Base-by-base conservation (phyloP, 164 flowering plant genomes). In the Vitis cinerea region DNA sequence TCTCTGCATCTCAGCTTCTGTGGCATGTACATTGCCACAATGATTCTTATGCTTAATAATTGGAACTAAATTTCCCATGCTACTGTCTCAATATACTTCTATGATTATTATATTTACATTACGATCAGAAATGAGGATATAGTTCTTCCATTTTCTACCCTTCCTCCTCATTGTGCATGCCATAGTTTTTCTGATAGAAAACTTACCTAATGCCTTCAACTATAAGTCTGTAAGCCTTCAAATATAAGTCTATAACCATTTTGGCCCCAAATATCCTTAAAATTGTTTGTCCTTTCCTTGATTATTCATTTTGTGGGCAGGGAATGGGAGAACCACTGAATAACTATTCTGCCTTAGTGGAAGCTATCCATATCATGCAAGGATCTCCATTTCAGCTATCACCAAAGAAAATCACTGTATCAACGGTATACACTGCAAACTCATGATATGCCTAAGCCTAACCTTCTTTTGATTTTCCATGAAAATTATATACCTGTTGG, bases 271-370 rank as follows among this genome's bases (percentile, higher is more conserved):
- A 14, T 29, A 14, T 58, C 2, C 9, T 11, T 31, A 16, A 60
- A 52, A 37, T 67, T 63, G 23, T 1, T 0, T 37, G 14, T 13
- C 15, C 48, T 11, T 30, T n/a, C 10, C 23, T 57, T 70, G 15
- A n/a, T 47, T 67, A 37, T 68, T 50, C n/a, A 12, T 71, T 61
- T 71, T 61, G 11, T 80, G 67, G 50, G 51, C 85, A 95, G 98
- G 99, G 99, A 79, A 95, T 95, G 98, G 99, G 99, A 23, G 99
- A 95, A 63, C 99, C 99, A 10, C 69, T 95, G 75, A 95, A 95
- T 78, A 95, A 95, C 78, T 95, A 93, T 74, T 8, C 83, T 70
- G 83, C 92, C 1, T 16, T 95, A 47, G 95, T 93, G 37, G 97
- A 95, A 76, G 93, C 99, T 48, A 64, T 95, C 50, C 88, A 78